Evolutionary conservation across 768 basidiomycete species (phyloP).

Genomic region (Arthromyces matolae): DNA sequence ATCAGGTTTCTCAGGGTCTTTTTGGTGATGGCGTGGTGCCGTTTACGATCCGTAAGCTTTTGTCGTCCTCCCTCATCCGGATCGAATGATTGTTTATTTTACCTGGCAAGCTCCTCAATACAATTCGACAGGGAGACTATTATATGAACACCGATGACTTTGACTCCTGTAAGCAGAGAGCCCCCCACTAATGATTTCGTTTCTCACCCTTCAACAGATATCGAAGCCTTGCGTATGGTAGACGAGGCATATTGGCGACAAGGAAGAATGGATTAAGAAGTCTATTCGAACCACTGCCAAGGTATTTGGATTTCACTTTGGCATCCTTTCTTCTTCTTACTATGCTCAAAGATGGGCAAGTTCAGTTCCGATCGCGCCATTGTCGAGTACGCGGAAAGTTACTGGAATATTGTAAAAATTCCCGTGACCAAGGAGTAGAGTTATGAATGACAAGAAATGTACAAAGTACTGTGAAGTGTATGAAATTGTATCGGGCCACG

Average conservation of each 20-base stretch:
- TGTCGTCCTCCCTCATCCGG: constrained; percentile 9
- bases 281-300: constrained; percentile 80
- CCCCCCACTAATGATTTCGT: neutral
- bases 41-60: constrained; percentile 82
- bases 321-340: neutral
- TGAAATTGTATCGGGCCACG: no score
- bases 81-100: neutral
- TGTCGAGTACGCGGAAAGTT: constrained; percentile 86
- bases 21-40: constrained; percentile 77
- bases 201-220: constrained; percentile 43
- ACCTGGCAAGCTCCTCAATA: constrained; percentile 69
- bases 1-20: constrained; percentile 68
- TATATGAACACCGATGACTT: constrained; percentile 91
- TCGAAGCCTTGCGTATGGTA: constrained; percentile 80
- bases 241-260: constrained; percentile 86
- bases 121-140: constrained; percentile 71
- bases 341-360: constrained; percentile 74
- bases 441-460: neutral
- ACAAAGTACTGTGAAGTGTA: no score
- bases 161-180: constrained; percentile 76
- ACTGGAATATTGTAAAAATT: constrained; percentile 69
- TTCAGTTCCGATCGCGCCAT: constrained; percentile 95
- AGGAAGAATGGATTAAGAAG: constrained; percentile 88
- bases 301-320: constrained; percentile 27
- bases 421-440: constrained; percentile 19